Conservation (phyloP, 108 stramenopile species). For the Schizochytrium sp. region DNA sequence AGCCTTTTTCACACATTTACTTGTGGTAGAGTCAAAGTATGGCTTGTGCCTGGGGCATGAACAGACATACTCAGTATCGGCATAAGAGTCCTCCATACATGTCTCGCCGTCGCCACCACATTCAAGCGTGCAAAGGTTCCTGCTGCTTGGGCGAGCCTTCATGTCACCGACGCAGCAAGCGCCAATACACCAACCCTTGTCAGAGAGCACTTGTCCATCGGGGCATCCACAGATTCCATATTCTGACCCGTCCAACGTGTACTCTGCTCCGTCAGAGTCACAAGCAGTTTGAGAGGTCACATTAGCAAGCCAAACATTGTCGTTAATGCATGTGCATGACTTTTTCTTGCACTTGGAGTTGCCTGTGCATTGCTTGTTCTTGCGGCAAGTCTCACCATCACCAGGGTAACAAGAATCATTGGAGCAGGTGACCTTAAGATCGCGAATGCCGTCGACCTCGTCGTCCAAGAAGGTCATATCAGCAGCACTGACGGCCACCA, state of each 20-base stretch:
- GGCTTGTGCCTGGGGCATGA: background rate
- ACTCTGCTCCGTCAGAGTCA: background rate
- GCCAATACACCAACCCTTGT: background rate
- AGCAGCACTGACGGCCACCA: background rate
- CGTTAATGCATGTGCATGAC: background rate
- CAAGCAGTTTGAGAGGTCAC: background rate
- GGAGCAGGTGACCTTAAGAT: background rate
- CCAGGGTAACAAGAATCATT: background rate
- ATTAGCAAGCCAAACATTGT: background rate
- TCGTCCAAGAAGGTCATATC: background rate
- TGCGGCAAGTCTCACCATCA: background rate
- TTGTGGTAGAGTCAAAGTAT: background rate
- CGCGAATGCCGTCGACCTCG: background rate
- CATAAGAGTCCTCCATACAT: background rate
- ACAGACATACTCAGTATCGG: background rate
- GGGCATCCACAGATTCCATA: background rate
- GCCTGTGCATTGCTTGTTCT: background rate
- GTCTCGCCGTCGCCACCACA: background rate
- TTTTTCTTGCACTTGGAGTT: conserved; percentile 27
- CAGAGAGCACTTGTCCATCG: background rate
- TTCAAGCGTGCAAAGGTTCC: background rate
- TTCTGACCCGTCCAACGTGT: background rate
- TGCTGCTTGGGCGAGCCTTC: background rate
- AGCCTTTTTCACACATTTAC: background rate
- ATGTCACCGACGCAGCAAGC: conserved; percentile 20